Evolutionary conservation across 2,329 filamentous ascomycete species (phyloP), one percentile per base, ranked within the genome.

Genomic region (Pyrenophora seminiperda): DNA sequence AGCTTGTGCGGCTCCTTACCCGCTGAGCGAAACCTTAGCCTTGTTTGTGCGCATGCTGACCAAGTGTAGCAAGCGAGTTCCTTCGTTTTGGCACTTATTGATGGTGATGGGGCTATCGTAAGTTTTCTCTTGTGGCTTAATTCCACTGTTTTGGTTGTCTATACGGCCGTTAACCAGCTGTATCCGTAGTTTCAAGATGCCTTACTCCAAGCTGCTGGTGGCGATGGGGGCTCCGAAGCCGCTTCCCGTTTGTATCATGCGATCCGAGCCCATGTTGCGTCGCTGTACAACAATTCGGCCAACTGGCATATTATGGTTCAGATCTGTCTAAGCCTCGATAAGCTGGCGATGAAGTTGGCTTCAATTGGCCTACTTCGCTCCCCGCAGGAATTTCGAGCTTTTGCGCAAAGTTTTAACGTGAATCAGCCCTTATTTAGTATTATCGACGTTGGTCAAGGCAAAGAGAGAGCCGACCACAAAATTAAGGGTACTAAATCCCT

Each of bases 51-150:
- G 18, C 19, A 5, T 53, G 31, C 53, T 59, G 19, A 58, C 29
- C 2, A 3, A 34, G 14, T 22, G 15, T 41, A 72, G 68, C 67
- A 73, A 31, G 52, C 58, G 7, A 76, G 69, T 53, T 73, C 76
- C 14, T 79, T 79, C 50, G 75, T 76, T 10, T 61, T 79, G 60
- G 75, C 71, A 31, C 61, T 79, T 38, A 75, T 80, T 38, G 77
- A 80, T 63, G 77, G 77, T n/a, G 77, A 80, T 64, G 77, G 77
- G 18, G 76, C 75, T 56, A 69, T 77, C 43, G 75, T 76, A 62
- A 64, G 72, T 68, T 2, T n/a, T 19, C 33, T 37, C 15, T 9
- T 10, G 31, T 24, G 27, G 10, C 14, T 20, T 6, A 17, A 43
- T 10, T 37, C 29, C 9, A 27, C 24, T 10, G 24, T 11, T 9